Evolutionary conservation across 2,329 filamentous ascomycete species (phyloP), one percentile per base, ranked within the genome.

Genomic region (Hypoxylon sp.): DNA sequence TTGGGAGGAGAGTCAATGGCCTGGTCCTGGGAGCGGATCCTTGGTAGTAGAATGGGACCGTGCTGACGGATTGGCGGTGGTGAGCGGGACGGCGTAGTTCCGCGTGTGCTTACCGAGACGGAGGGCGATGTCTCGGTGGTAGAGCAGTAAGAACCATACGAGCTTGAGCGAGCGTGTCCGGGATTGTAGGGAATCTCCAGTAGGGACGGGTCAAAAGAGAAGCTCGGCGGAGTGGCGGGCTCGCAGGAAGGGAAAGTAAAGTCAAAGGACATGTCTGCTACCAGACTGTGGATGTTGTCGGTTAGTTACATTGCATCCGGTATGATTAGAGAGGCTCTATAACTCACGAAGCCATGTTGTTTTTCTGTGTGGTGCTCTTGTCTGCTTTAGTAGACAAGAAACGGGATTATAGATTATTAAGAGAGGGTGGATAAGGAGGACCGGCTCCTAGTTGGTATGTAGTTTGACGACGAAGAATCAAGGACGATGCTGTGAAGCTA

Each of bases 21-120:
- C 78, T 94, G 91, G 79, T 97, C 93, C 79, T 95, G 93, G 41
- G 87, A 87, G 64, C 93, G 87, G 80, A 96, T 94, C 84, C 93
- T 95, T 73, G 93, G 93, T 30, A 97, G 84, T 62, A 97, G 82
- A 50, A 92, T 82, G 53, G 92, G 92, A 54, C 92, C 92, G 79
- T 93, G 90, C 65, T 92, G 90, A 64, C 89, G 86, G 70, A 94
- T 86, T 63, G 92, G 91, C 32, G 91, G 91, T 67, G 85, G 83
- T 55, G 84, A 85, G 55, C 84, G 81, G 41, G 84, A 80, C 39
- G 91, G 91, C 11, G 91, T 93, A 55, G 89, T 90, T 71, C 87
- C 82, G 69, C 85, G 83, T 19, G 89, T 91, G 79, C 86, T 84
- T 71, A 88, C 82, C 44, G 91, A 91, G 75, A 91, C 90, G 56